Percentiles rank a stretch among this genome's conserved stretches.
phyloP scores from a whole-genome alignment of 371 early-diverging fungal species.

The Mortierella sp. region DNA sequence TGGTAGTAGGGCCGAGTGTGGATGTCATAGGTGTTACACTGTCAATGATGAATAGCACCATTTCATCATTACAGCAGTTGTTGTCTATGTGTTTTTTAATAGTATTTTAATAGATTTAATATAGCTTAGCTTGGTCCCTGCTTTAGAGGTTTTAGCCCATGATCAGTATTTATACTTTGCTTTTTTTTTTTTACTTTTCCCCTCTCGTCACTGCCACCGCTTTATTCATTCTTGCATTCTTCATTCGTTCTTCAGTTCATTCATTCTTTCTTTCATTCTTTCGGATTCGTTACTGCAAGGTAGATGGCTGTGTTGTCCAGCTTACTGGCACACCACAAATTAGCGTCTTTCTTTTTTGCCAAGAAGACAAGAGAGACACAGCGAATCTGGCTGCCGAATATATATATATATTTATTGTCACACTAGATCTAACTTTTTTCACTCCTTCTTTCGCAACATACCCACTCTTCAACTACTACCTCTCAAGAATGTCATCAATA shows the following conservation, averaged over 20 bases:
- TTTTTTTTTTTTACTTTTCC: not conserved
- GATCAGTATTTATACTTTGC: not conserved
- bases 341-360: not conserved
- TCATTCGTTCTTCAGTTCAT: not conserved
- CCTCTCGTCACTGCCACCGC: not conserved
- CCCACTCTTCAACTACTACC: not conserved
- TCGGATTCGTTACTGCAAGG: not conserved
- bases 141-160: not conserved
- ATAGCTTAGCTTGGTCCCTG: not conserved
- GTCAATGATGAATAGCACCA: too few species aligned
- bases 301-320: too few species aligned
- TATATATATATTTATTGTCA: not conserved
- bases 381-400: not conserved
- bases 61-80: too few species aligned
- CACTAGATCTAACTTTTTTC: not conserved
- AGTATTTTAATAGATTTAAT: not conserved
- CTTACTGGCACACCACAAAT: too few species aligned
- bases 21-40: not conserved
- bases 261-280: not conserved
- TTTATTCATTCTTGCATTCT: not conserved
- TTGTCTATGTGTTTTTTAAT: too few species aligned
- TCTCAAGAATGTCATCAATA: constrained; percentile 23
- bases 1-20: too few species aligned
- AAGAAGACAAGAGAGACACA: not conserved
- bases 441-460: not conserved